Evolutionary conservation across 441 rosid genomes (phyloP).

Genomic region (Erysimum cheiri): DNA sequence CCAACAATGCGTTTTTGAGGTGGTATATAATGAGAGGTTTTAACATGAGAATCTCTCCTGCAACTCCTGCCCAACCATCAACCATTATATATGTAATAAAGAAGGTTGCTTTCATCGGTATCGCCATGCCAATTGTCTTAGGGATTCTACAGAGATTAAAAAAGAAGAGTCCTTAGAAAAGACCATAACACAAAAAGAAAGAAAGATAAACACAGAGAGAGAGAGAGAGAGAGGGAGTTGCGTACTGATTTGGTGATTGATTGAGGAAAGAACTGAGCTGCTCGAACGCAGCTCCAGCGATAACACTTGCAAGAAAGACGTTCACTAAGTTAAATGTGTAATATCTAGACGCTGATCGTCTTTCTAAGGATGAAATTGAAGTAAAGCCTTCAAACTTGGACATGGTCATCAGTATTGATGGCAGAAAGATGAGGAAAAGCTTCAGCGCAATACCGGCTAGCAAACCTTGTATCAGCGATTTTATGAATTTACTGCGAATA

Average conservation of each 20-base stretch:
- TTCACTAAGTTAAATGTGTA: constrained; percentile 84
- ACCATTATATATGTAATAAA: constrained; percentile 95
- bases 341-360: constrained; percentile 89
- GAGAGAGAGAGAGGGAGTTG: not conserved
- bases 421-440: constrained; percentile 96
- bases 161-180: constrained; percentile 19
- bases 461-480: constrained; percentile 80
- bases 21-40: constrained; percentile 84
- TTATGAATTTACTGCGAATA: constrained; percentile 61
- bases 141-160: constrained; percentile 62
- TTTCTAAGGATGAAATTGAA: constrained; percentile 75
- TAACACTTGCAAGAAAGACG: constrained; percentile 76
- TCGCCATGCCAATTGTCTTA: constrained; percentile 79
- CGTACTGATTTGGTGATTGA: constrained; percentile 76
- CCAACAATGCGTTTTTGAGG: constrained; percentile 87
- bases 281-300: constrained; percentile 82
- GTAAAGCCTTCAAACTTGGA: constrained; percentile 91
- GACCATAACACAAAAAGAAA: not conserved
- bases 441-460: constrained; percentile 88
- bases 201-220: constrained; percentile 11
- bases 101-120: constrained; percentile 93
- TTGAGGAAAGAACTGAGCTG: constrained; percentile 74
- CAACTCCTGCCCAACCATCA: constrained; percentile 99
- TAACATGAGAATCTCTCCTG: constrained; percentile 85
- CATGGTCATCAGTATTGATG: constrained; percentile 91